Base-by-base conservation (phyloP, 2,329 filamentous ascomycete species). In the Bretziella fagacearum region DNA sequence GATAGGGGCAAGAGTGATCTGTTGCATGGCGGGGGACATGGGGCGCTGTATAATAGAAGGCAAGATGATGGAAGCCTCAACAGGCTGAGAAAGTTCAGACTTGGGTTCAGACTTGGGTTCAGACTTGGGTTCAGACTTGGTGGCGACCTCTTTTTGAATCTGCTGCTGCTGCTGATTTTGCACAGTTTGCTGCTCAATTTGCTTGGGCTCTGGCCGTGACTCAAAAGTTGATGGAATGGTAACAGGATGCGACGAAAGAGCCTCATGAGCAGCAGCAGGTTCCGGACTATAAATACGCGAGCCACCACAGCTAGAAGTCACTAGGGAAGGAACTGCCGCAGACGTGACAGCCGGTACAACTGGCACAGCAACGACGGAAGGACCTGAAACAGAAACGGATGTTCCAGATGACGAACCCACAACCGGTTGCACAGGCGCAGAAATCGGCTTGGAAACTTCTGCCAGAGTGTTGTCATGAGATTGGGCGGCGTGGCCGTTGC, bases 161-260 rank as follows among this genome's bases (percentile, higher is more conserved):
- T n/a, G n/a, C n/a, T n/a, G n/a, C n/a, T n/a, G n/a, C n/a, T n/a
- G n/a, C n/a, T n/a, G n/a, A n/a, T n/a, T n/a, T n/a, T n/a, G 23
- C 11, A 32, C 25, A 29, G 25, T 10, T 17, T 30, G n/a, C 26
- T 30, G 29, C 40, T 43, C 17, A 17, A 30, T 29, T 23, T 39
- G 17, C 15, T n/a, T n/a, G n/a, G 22, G 15, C 36, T 18, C 4
- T 15, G 20, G 13, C 26, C 4, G 11, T 20, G 35, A 20, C 7
- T 39, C 35, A 4, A 20, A 20, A 39, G 15, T 15, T 7, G 23
- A n/a, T 5, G 35, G 25, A 43, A 43, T 32, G 8, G 25, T n/a
- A 43, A 43, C 25, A 30, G 40, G 40, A 30, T 43, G 40, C 26
- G 40, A 43, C 8, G 40, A 43, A 43, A 43, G 40, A 23, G 40